Base-by-base conservation (phyloP, 345 rosid species). In the Salix arbutifolia region DNA sequence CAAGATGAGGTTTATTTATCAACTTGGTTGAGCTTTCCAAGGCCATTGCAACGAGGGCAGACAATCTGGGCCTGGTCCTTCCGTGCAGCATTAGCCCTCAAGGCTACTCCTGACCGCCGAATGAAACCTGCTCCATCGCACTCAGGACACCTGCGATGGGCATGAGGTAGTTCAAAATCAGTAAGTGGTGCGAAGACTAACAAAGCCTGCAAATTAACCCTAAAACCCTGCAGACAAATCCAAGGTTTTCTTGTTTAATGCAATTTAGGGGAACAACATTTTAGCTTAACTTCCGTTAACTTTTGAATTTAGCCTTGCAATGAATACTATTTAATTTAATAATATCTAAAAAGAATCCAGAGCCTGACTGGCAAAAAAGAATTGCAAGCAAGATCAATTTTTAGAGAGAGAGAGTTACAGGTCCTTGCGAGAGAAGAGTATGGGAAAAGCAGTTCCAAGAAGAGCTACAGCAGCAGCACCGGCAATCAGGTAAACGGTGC, bases 41-140 rank as follows among this genome's bases (percentile, higher is more conserved):
- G 94, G 60, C 99, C 97, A 73, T 87, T 89, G 85, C 99, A 95
- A 33, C 84, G 79, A 12, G 90, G 80, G 82, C 99, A 93, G 38
- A 95, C 97, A 19, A 95, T 93, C 87, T 95, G 99, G 71, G 94
- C 80, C 77, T 83, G 87, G 79, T 95, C 97, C 81, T 93, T 95
- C 73, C 97, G 66, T 5, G 99, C 99, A 4, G 99, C 99, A 37
- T 95, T 95, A 0, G 94, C 97, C 82, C 93, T 88, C 86, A 93
- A 76, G 2, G 91, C 30, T 4, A 46, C 88, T 23, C 86, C 92
- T 2, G 89, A 62, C 71, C 81, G 65, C 82, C 97, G 86, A 42
- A 95, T 85, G 79, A 95, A 95, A 0, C 97, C 99, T 0, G 99
- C 97, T 66, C 99, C 99, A 18, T 95, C 99, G 61, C 99, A 95